Base-by-base conservation (phyloP, 2,329 filamentous ascomycete genomes). In the Aspergillus transmontanensis region DNA sequence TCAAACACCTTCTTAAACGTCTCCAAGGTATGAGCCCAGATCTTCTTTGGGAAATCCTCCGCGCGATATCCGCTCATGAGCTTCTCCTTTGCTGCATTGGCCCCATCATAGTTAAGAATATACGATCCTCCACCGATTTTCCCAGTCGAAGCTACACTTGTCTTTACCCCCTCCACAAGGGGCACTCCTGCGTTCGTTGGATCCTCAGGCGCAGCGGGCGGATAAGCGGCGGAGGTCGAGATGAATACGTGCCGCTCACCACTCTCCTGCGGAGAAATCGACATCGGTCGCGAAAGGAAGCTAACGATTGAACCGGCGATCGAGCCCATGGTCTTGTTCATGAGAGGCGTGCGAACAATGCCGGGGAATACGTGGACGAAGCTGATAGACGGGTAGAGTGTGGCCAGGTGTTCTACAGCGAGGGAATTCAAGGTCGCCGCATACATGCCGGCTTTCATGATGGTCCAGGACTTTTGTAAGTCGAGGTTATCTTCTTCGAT, bases 401-500 rank as follows among this genome's bases (percentile, higher is more conserved):
- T 70, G 0, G 84, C 81, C 2, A 87, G 70, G 19, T 80, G 76
- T 59, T 85, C 84, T 45, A 85, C 73, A 0, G 78, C 75, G 0
- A 87, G 76, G 11, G 82, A 82, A 66, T 83, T 83, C 69, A 77
- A 75, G 59, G 74, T 75, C 57, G 71, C 80, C 56, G 73, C 76
- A 53, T 82, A 80, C 28, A 84, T 77, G 64, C 87, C 82, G 45
- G 81, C 71, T 0, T 78, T 50, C 21, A 50, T 14, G 28, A 66
- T 61, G 1, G 60, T 59, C 62, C 62, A 68, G 1, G 51, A 57
- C 48, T 66, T 64, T 2, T 45, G 45, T 11, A 68, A 62, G 63
- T 80, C 74, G n/a, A 88, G 73, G 4, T 77, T 66, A 11, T 81
- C 80, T 74, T 87, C 86, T n/a, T 80, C 78, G 23, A 83, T 82